phyloP scores from a whole-genome alignment of 257 asterid genomes.

The Misopates orontium region DNA sequence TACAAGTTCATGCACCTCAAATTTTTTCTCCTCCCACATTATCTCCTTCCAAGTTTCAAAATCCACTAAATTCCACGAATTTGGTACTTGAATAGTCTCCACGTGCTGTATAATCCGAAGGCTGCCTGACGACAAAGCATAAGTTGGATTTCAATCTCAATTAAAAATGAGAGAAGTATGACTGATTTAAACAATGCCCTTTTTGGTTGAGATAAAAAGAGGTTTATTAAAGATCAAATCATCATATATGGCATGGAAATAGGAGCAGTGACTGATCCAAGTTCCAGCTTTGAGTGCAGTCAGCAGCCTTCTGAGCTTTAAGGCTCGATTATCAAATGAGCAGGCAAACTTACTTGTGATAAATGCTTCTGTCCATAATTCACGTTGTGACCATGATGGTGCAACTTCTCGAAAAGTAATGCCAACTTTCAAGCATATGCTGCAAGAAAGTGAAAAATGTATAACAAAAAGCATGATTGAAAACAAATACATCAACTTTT shows the following conservation, averaged over 20 bases:
- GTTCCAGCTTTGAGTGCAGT: not conserved
- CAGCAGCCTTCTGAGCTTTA: not conserved
- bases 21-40: slow-evolving; percentile 71
- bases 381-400: slow-evolving; percentile 80
- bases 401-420: slow-evolving; percentile 80
- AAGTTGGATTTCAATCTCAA: slow-evolving; percentile 2
- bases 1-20: slow-evolving; percentile 49
- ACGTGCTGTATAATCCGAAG: slow-evolving; percentile 84
- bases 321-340: not conserved
- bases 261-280: not conserved
- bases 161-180: not conserved
- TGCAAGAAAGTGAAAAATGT: slow-evolving; percentile 36
- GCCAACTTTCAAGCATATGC: slow-evolving; percentile 62
- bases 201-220: not conserved
- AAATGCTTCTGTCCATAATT: slow-evolving; percentile 83
- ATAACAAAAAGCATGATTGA: slow-evolving; percentile 11
- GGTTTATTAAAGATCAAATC: not conserved
- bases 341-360: slow-evolving; percentile 60
- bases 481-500: not conserved
- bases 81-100: slow-evolving; percentile 69
- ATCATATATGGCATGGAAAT: not conserved
- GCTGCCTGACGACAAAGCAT: slow-evolving; percentile 49
- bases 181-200: not conserved
- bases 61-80: slow-evolving; percentile 57
- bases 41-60: slow-evolving; percentile 65